phyloP scores from a whole-genome alignment of 2,329 filamentous ascomycete genomes.

The Fusarium brevicatenulatum region DNA sequence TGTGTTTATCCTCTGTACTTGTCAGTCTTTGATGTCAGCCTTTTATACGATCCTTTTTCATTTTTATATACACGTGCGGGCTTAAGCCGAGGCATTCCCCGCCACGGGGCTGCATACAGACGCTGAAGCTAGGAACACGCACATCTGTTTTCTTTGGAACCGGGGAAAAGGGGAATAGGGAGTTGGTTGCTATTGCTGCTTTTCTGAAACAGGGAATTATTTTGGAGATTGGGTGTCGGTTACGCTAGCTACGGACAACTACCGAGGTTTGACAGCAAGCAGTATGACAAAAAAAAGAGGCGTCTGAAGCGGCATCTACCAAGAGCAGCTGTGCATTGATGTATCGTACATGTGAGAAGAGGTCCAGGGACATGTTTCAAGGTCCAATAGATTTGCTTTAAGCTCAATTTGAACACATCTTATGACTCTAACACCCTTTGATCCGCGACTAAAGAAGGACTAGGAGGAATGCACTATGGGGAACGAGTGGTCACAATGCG shows the following conservation, averaged over 20 bases:
- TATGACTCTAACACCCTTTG: conserved; percentile 39
- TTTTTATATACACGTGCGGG: conserved; percentile 23
- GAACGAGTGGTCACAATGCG: conserved; percentile 23
- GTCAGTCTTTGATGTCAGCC: neutral
- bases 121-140: neutral
- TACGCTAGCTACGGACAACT: conserved; percentile 35
- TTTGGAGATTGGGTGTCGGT: conserved; percentile 27
- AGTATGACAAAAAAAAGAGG: conserved; percentile 38
- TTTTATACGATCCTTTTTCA: conserved; percentile 1
- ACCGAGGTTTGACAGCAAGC: conserved; percentile 32
- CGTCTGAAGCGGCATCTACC: conserved; percentile 36
- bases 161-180: conserved; percentile 8
- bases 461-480: conserved; percentile 22
- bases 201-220: conserved; percentile 25
- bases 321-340: conserved; percentile 14
- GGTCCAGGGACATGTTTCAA: conserved; percentile 27
- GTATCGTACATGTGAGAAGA: conserved; percentile 41
- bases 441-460: conserved; percentile 26
- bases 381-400: conserved; percentile 41
- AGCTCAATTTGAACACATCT: conserved; percentile 33
- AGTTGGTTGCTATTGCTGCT: conserved; percentile 17
- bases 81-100: conserved; percentile 39
- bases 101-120: neutral
- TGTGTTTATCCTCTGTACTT: conserved; percentile 1
- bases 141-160: conserved; percentile 3